Evolutionary conservation across 306 rosid genomes (phyloP).

Genomic region (Mucuna pruriens): DNA sequence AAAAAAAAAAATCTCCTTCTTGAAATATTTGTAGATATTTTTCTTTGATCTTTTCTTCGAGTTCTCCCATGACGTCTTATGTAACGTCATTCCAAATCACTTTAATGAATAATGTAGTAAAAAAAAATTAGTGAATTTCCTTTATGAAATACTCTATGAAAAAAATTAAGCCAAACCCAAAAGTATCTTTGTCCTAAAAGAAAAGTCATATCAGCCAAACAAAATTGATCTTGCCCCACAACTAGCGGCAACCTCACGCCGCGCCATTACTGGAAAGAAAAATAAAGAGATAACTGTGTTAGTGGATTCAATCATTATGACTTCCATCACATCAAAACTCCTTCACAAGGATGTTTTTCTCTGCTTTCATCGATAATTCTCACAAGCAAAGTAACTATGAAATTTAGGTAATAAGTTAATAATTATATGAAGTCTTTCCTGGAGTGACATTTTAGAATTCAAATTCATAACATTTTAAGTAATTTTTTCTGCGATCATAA

Average conservation of each 20-base stretch:
- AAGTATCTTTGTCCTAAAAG: neutral
- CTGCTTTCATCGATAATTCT: neutral
- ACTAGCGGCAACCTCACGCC: conserved; percentile 43
- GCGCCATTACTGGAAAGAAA: conserved; percentile 34
- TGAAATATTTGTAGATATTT: too few species aligned
- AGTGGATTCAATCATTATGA: conserved; percentile 44
- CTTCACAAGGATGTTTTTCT: neutral
- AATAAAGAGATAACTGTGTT: neutral
- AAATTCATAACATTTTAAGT: too few species aligned
- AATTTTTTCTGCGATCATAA: too few species aligned
- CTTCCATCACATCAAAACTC: conserved; percentile 38
- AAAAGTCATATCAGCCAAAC: neutral
- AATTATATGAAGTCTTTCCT: too few species aligned
- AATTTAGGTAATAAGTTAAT: too few species aligned
- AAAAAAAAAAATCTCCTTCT: too few species aligned
- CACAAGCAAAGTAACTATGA: neutral
- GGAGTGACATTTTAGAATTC: too few species aligned
- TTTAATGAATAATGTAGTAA: neutral
- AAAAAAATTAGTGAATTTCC: too few species aligned
- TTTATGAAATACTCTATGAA: neutral
- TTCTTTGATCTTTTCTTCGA: too few species aligned
- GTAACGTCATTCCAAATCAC: neutral
- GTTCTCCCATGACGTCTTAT: too few species aligned
- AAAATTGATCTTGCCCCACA: neutral
- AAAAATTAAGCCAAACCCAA: neutral